These are phyloP conservation scores for Stentor coeruleus DNA, from an alignment of 73 alveolate genomes.

Conservation along the genomic window DNA sequence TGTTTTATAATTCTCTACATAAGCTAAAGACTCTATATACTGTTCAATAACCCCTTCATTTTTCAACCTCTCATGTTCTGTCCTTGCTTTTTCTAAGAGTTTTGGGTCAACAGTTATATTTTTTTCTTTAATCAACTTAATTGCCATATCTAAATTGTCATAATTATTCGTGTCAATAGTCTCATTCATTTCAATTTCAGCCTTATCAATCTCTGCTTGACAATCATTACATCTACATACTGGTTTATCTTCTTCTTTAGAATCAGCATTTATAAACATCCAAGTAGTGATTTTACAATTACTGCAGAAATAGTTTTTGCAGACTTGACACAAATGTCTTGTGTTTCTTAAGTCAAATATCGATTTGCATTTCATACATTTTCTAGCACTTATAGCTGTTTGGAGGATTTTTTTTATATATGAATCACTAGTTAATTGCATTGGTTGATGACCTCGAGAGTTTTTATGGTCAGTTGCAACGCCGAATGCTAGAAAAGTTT, in stretches of 20 bases:
- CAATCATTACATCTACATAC: constrained; percentile 75
- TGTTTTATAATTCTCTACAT: constrained; percentile 52
- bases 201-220: constrained; percentile 43
- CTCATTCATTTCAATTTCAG: constrained; percentile 55
- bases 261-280: constrained; percentile 61
- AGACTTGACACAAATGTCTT: constrained; percentile 62
- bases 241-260: constrained; percentile 63
- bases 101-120: constrained; percentile 66
- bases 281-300: constrained; percentile 49
- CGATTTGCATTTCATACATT: constrained; percentile 53
- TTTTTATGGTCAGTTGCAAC: constrained; percentile 72
- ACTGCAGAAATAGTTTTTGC: constrained; percentile 61
- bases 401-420: constrained; percentile 54
- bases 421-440: constrained; percentile 62
- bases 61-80: constrained; percentile 54
- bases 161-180: constrained; percentile 58
- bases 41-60: constrained; percentile 57
- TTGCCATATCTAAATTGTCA: constrained; percentile 38
- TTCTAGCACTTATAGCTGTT: constrained; percentile 58
- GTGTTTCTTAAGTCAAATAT: constrained; percentile 71
- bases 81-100: constrained; percentile 52
- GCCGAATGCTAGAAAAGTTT: constrained; percentile 74
- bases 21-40: constrained; percentile 40
- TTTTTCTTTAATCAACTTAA: constrained; percentile 33
- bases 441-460: constrained; percentile 74